These are phyloP conservation scores for Cryomyces antarcticus DNA, from an alignment of 495 filamentous ascomycete genomes.

Conservation along the genomic window DNA sequence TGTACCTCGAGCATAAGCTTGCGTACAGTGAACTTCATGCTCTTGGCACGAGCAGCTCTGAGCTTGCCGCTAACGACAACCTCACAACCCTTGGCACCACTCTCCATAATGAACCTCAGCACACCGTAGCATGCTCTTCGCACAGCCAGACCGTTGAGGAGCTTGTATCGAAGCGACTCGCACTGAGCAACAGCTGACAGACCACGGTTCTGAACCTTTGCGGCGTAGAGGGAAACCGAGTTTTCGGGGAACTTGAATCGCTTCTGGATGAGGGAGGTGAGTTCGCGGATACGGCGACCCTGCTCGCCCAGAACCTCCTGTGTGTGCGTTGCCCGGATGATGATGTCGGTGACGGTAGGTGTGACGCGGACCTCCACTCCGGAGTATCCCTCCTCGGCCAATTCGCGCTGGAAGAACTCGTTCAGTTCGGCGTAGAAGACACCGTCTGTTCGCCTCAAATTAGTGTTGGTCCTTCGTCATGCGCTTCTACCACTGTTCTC, in stretches of 20 bases:
- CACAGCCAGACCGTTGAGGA: constrained; percentile 96
- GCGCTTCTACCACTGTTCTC: neutral
- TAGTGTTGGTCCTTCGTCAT: neutral
- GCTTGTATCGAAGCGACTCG: constrained; percentile 98
- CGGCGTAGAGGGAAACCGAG: constrained; percentile 97
- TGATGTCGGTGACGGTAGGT: constrained; percentile 99
- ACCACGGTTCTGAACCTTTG: constrained; percentile 99
- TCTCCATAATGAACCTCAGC: constrained; percentile 99
- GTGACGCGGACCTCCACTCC: constrained; percentile 99
- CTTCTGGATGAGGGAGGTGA: constrained; percentile 99
- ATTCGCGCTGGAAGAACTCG: constrained; percentile 99
- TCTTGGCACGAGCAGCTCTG: constrained; percentile 94
- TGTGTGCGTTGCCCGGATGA: constrained; percentile 99
- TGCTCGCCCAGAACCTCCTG: constrained; percentile 99
- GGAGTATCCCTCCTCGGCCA: constrained; percentile 98
- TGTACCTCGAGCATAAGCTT: neutral
- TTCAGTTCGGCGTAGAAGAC: constrained; percentile 99
- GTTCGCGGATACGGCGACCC: constrained; percentile 97
- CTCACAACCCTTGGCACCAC: constrained; percentile 96
- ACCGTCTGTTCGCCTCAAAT: constrained; percentile 36
- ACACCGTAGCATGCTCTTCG: constrained; percentile 98
- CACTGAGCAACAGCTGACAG: constrained; percentile 98
- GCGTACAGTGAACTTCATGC: constrained; percentile 97
- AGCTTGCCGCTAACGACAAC: constrained; percentile 98
- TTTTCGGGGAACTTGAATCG: constrained; percentile 99